Percentiles rank a stretch among this genome's conserved stretches.
phyloP scores from a whole-genome alignment of 192 early-diverging fungal genomes.

The Radiomyces spectabilis region DNA sequence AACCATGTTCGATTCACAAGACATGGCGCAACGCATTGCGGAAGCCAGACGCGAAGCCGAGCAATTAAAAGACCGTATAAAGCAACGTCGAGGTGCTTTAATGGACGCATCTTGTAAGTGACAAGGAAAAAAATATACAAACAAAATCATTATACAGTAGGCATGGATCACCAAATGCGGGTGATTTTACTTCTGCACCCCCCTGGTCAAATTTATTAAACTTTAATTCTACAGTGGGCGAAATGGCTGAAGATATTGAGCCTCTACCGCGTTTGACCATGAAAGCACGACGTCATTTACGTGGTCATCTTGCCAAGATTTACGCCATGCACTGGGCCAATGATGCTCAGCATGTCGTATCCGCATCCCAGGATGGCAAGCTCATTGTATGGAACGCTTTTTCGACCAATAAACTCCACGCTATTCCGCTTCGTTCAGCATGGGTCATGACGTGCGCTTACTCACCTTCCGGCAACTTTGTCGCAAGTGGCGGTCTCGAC shows the following conservation, averaged over 20 bases:
- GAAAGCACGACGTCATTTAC: constrained; percentile 90
- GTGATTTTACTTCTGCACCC: neutral
- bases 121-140: too few relatives aligned
- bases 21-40: constrained; percentile 78
- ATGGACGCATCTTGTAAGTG: too few relatives aligned
- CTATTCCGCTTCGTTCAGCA: constrained; percentile 94
- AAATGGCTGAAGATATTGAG: constrained; percentile 58
- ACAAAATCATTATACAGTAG: too few relatives aligned
- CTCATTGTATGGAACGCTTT: constrained; percentile 98
- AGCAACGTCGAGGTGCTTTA: constrained; percentile 86
- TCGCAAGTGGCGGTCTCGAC: constrained; percentile 96
- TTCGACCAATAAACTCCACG: constrained; percentile 96
- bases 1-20: too few relatives aligned
- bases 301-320: constrained; percentile 96
- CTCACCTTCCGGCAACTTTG: constrained; percentile 92
- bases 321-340: constrained; percentile 56
- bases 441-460: constrained; percentile 99
- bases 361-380: constrained; percentile 97
- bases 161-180: too few relatives aligned
- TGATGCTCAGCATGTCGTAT: constrained; percentile 91
- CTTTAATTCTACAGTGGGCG: neutral
- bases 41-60: constrained; percentile 90
- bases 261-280: constrained; percentile 79
- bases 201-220: neutral
- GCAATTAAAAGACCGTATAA: constrained; percentile 88